Evolutionary conservation across 331 rosid genomes (phyloP).

Genomic region (Dryas integrifolia): DNA sequence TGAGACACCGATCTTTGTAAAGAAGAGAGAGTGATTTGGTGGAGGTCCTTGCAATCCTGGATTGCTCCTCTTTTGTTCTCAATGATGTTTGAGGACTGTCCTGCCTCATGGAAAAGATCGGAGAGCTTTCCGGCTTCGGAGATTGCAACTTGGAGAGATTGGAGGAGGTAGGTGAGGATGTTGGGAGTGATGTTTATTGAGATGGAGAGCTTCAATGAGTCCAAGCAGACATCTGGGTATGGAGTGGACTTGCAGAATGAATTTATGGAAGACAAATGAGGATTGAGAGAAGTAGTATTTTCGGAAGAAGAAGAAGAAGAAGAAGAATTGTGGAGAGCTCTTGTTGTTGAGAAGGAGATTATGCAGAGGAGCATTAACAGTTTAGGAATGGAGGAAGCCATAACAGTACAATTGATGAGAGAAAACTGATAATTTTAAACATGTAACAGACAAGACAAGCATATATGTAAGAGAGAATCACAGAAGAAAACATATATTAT

Average conservation of each 20-base stretch:
- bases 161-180: conserved; percentile 54
- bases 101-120: conserved; percentile 31
- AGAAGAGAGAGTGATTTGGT: conserved; percentile 56
- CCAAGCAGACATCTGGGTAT: conserved; percentile 56
- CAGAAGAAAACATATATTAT: too few relatives aligned
- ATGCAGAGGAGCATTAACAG: conserved; percentile 30
- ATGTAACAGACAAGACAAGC: neutral
- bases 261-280: conserved; percentile 37
- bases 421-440: neutral
- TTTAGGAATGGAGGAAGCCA: conserved; percentile 50
- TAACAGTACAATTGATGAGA: conserved; percentile 20
- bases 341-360: conserved; percentile 30
- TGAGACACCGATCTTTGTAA: conserved; percentile 49
- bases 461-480: too few relatives aligned
- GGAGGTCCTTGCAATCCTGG: conserved; percentile 68
- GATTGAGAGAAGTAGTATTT: conserved; percentile 16
- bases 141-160: conserved; percentile 54
- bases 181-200: conserved; percentile 61
- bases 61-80: conserved; percentile 67
- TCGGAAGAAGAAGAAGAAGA: conserved; percentile 23
- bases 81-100: conserved; percentile 32
- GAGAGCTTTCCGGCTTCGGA: conserved; percentile 61
- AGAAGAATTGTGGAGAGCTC: conserved; percentile 19
- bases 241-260: conserved; percentile 63
- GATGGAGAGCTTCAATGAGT: conserved; percentile 61